Base-by-base conservation (phyloP, 495 filamentous ascomycete genomes). In the Neurospora sp. region DNA sequence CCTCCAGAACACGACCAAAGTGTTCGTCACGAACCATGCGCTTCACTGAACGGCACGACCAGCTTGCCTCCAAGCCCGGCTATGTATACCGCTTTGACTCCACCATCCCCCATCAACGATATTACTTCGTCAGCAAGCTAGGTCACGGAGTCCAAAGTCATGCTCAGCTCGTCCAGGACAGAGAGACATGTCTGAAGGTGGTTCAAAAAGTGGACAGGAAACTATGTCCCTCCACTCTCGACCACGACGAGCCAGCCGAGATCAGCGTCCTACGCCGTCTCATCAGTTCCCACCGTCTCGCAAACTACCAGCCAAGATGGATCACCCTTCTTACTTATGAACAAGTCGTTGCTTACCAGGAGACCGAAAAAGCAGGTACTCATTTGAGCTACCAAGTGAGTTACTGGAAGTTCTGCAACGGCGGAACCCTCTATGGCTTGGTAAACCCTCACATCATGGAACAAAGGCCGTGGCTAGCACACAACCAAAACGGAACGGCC, bases 381-480 rank as follows among this genome's bases (percentile, higher is more conserved):
- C 6, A 35, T 16, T 20, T 40, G 27, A 68, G 46, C 41, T 4
- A 18, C 4, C 71, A 48, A 6, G 40, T 70, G 4, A 75, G 68
- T 18, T 75, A 73, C 48, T 73, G 66, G 70, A 73, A 66, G 46
- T 66, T 72, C 39, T 75, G 71, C 68, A 75, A 75, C 40, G 46
- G 44, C 8, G 40, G 68, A 14, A 68, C 1, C 1, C 18, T 75
- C 5, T 27, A 11, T n/a, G 61, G 41, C 70, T 39, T 66, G 61
- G 1, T 14, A 0, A 12, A 5, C 0, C 11, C 4, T 8, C 61
- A 31, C 70, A 37, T 20, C 46, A 4, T 37, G 53, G 22, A 61
- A 16, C 53, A 31, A 31, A 31, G 2, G 12, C 22, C 22, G 22
- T 61, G 20, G 53, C 22, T 61, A 61, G 22, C 22, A 61, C 5